Conservation (phyloP, 1,284 basidiomycete genomes). For the Chalciporus sp. region DNA sequence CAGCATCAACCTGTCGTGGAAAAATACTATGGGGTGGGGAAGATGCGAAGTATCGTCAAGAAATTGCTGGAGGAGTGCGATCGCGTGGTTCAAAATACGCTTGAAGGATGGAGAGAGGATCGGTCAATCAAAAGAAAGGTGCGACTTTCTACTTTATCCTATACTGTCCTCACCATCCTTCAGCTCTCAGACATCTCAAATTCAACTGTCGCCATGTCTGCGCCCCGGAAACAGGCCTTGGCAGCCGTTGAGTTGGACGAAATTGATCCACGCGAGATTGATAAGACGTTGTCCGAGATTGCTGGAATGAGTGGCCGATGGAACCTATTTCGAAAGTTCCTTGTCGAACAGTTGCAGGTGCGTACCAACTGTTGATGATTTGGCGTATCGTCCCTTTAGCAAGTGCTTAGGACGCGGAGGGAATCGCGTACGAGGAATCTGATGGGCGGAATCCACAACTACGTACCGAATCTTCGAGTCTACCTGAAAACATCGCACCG, state of each 20-base stretch:
- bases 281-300: slow-evolving; percentile 84
- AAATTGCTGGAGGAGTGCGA: slow-evolving; percentile 87
- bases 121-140: slow-evolving; percentile 76
- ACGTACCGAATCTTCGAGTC: background rate
- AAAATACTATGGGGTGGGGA: slow-evolving; percentile 91
- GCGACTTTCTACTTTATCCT: slow-evolving; percentile 6
- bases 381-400: background rate
- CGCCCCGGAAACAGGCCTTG: slow-evolving; percentile 42
- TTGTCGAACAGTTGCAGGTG: slow-evolving; percentile 73
- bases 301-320: slow-evolving; percentile 90
- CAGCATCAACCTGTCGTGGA: slow-evolving; percentile 98
- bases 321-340: slow-evolving; percentile 88
- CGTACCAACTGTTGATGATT: slow-evolving; percentile 5
- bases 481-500: background rate
- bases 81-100: slow-evolving; percentile 73
- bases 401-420: slow-evolving; percentile 24
- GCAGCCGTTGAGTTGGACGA: slow-evolving; percentile 56
- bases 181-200: slow-evolving; percentile 53
- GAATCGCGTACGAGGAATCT: slow-evolving; percentile 1
- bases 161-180: slow-evolving; percentile 8
- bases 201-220: slow-evolving; percentile 38
- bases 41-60: slow-evolving; percentile 82
- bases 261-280: slow-evolving; percentile 87
- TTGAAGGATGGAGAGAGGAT: slow-evolving; percentile 92
- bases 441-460: slow-evolving; percentile 1